Evolutionary conservation across 441 rosid species (phyloP), one percentile per base, ranked within the genome.

Genomic region (Macaranga tanarius): DNA sequence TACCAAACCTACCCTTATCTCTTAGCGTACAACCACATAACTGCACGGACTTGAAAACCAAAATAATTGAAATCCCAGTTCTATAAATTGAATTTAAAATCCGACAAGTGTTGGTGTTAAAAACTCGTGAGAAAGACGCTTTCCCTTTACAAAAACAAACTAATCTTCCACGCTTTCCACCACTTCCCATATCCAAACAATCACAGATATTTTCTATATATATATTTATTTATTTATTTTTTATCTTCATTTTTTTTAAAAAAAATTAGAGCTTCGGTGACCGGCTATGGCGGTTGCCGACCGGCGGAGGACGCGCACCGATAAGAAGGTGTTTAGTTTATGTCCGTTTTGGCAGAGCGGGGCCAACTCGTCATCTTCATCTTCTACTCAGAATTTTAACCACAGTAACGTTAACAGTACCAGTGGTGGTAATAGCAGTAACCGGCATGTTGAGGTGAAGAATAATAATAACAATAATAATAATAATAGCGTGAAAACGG

Each of bases 291-390:
- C 90, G n/a, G 77, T 90, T 61, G 71, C 78, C 56, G 86, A 82
- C 81, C 60, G 83, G 72, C 80, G 62, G 23, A 84, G 79, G 78
- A 42, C 84, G 9, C 79, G 68, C 69, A 76, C 75, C 17, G 86
- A 82, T 4, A 67, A 69, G 83, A 90, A 86, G 77, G 68, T 84
- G 52, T 90, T 91, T 74, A 55, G 90, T 47, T 79, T 95, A 31
- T 95, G 94, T 22, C 89, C 93, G 34, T 92, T 95, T 50, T 95
- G 95, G 99, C 93, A 82, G 72, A 74, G 85, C 60, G 70, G 51
- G 19, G 73, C 68, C 11, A 73, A 64, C 76, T 70, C 88, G 5
- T 87, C 94, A n/a, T 80, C 97, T 44, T 68, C 90, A 17, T 78
- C 92, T 6, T 84, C 92, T 25, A 77, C 97, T 0, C 90, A 86